A percentile compares a stretch with the other conserved stretches of the same genome.
Evolutionary conservation across 2,329 filamentous ascomycete genomes (phyloP).

Genomic region (Aphanoascus verrucosus): DNA sequence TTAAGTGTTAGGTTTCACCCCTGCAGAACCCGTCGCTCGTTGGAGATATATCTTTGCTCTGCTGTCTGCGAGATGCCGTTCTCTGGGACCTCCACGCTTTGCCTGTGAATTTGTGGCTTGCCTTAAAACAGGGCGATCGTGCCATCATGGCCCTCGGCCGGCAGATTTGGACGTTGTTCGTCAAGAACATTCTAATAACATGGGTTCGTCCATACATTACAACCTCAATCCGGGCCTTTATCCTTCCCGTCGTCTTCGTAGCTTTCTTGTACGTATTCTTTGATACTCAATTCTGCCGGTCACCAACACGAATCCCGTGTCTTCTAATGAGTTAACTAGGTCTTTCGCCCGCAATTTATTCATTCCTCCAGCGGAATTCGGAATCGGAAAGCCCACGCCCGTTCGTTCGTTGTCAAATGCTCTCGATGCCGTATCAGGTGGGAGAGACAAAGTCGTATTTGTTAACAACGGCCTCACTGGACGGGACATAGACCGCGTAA

Average conservation of each 20-base stretch:
- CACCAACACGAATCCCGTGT: not conserved
- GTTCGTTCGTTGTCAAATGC: conserved; percentile 57
- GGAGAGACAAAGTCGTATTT: conserved; percentile 61
- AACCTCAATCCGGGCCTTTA: conserved; percentile 45
- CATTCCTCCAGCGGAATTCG: conserved; percentile 62
- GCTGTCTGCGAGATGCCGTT: no score
- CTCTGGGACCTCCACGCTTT: no score
- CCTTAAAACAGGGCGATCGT: not conserved
- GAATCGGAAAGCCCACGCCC: conserved; percentile 53
- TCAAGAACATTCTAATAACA: conserved; percentile 48
- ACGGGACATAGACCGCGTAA: conserved; percentile 62
- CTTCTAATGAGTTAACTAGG: conserved; percentile 27
- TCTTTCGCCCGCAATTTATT: conserved; percentile 72
- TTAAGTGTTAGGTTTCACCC: no score
- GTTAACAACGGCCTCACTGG: conserved; percentile 62
- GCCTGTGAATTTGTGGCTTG: no score
- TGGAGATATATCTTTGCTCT: no score
- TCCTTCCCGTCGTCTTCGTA: conserved; percentile 47
- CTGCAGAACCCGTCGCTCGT: no score
- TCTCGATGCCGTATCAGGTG: conserved; percentile 46
- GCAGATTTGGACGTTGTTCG: conserved; percentile 47
- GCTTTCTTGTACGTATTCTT: conserved; percentile 30
- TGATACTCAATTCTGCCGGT: not conserved
- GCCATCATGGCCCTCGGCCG: conserved; percentile 27
- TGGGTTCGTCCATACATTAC: conserved; percentile 45